Percentiles rank a stretch among this genome's conserved stretches.
These are phyloP conservation scores for Aspergillus asperescens DNA, from an alignment of 495 filamentous ascomycete species.

Conservation along the genomic window DNA sequence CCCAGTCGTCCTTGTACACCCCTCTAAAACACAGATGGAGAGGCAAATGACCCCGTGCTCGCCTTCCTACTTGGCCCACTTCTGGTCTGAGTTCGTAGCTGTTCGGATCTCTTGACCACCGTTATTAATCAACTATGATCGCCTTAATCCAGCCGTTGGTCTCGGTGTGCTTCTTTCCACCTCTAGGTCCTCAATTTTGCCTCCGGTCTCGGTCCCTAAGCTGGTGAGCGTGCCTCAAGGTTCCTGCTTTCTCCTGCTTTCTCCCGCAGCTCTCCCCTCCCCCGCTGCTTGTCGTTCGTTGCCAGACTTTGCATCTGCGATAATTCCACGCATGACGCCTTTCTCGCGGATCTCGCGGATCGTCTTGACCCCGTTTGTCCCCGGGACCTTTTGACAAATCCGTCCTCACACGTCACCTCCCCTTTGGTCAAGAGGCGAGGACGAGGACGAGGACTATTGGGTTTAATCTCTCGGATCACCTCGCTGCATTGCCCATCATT, in stretches of 20 bases:
- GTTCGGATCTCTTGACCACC: slow-evolving; percentile 2
- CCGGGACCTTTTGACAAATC: slow-evolving; percentile 5
- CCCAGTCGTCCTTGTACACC: background rate
- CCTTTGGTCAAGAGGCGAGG: background rate
- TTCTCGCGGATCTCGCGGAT: background rate
- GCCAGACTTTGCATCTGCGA: background rate
- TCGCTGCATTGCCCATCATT: background rate
- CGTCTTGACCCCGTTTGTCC: background rate
- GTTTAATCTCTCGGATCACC: slow-evolving; percentile 4
- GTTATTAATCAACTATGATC: slow-evolving; percentile 8
- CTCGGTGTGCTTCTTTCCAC: no score
- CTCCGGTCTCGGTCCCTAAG: background rate
- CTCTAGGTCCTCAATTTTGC: no score
- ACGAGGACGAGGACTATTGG: slow-evolving; percentile 5
- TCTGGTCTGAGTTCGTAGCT: slow-evolving; percentile 4
- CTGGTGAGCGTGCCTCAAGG: background rate
- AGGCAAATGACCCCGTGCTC: slow-evolving; percentile 12
- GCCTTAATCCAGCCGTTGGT: background rate
- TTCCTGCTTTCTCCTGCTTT: background rate
- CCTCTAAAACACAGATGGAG: background rate
- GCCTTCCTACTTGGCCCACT: slow-evolving; percentile 19
- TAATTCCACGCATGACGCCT: slow-evolving; percentile 13
- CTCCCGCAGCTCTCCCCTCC: no score
- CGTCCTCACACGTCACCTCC: background rate
- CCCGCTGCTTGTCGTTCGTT: no score